A percentile compares a stretch with the other conserved stretches of the same genome.
Evolutionary conservation across 1,284 basidiomycete species (phyloP).

Genomic region (Wolfiporia cocos): DNA sequence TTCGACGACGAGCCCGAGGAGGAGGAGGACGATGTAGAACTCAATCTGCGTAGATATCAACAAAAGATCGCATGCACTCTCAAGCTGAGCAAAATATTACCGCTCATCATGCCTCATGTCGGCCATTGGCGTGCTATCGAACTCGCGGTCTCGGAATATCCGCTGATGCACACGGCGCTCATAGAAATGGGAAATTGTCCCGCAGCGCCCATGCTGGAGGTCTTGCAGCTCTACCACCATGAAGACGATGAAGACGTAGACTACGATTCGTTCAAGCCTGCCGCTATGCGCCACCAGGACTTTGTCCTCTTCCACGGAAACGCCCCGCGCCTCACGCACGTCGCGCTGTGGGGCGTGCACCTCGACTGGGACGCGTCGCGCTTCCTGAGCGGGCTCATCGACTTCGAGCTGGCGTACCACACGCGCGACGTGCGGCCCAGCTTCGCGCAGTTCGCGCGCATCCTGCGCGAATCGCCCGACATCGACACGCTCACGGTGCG

Average conservation of each 20-base stretch:
- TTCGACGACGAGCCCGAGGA: slow-evolving; percentile 47
- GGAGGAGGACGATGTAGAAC: slow-evolving; percentile 41
- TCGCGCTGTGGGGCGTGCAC: slow-evolving; percentile 61
- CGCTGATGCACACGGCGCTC: slow-evolving; percentile 48
- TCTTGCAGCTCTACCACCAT: slow-evolving; percentile 57
- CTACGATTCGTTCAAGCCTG: slow-evolving; percentile 39
- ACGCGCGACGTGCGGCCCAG: slow-evolving; percentile 47
- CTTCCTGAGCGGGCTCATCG: slow-evolving; percentile 41
- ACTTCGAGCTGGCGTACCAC: slow-evolving; percentile 54
- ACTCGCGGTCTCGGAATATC: slow-evolving; percentile 48
- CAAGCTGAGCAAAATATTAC: slow-evolving; percentile 38
- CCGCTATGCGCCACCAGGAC: slow-evolving; percentile 31
- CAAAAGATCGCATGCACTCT: slow-evolving; percentile 34
- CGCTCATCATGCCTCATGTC: slow-evolving; percentile 41
- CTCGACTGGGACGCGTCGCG: slow-evolving; percentile 47
- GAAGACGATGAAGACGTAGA: slow-evolving; percentile 44
- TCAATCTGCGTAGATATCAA: no score
- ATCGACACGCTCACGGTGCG: slow-evolving; percentile 44
- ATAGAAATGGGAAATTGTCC: slow-evolving; percentile 38
- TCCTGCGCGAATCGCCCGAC: slow-evolving; percentile 42
- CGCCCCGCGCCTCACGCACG: slow-evolving; percentile 42
- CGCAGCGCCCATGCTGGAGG: slow-evolving; percentile 47
- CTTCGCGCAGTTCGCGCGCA: slow-evolving; percentile 42
- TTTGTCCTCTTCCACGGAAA: slow-evolving; percentile 40
- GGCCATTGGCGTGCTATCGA: slow-evolving; percentile 47